phyloP scores from a whole-genome alignment of 331 rosid species.

The Phaseolus coccineus region DNA sequence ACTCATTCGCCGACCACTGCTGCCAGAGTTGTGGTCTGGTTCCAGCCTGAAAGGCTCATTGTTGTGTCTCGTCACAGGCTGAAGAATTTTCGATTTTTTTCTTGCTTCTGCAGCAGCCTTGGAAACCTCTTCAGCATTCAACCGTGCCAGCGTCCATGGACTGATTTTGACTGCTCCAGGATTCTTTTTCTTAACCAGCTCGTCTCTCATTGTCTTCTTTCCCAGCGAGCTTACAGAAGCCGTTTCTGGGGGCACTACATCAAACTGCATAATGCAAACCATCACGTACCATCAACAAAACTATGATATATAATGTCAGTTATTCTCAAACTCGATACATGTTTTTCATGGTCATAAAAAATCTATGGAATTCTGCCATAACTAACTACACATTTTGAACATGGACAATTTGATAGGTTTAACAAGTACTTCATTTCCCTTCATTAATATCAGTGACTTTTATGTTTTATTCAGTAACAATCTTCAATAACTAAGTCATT shows the following conservation, averaged over 20 bases:
- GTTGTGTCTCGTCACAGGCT: constrained; percentile 72
- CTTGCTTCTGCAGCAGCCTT: constrained; percentile 99
- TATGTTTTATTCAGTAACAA: constrained; percentile 2
- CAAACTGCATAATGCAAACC: constrained; percentile 66
- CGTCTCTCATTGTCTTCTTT: constrained; percentile 67
- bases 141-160: constrained; percentile 93
- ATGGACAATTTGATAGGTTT: background rate
- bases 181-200: constrained; percentile 73
- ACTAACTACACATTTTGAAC: constrained; percentile 4
- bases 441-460: background rate
- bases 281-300: constrained; percentile 16
- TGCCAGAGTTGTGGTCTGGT: constrained; percentile 67
- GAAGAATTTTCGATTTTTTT: constrained; percentile 89
- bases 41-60: constrained; percentile 62
- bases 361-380: background rate
- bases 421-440: background rate
- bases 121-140: constrained; percentile 92
- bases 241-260: constrained; percentile 92
- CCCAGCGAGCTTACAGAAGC: constrained; percentile 85
- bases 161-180: constrained; percentile 86
- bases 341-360: too few species aligned
- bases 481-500: background rate
- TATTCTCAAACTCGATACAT: too few species aligned
- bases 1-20: constrained; percentile 73
- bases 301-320: background rate